Base-by-base conservation (phyloP, 202 grass and related monocot species). In the Bolboschoenoplectus hybrid region DNA sequence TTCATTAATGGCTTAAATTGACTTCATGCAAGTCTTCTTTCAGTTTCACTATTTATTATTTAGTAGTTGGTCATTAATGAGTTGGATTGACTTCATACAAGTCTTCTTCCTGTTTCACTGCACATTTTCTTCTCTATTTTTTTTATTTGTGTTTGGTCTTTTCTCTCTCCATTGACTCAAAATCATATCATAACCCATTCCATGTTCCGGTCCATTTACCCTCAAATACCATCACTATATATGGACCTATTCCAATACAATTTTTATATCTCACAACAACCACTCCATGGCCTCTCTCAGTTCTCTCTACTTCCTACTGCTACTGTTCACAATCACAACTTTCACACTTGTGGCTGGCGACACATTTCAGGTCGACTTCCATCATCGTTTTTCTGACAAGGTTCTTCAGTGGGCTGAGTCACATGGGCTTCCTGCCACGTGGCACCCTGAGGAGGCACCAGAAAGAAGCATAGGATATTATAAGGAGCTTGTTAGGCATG, bases 371-470 rank as follows among this genome's bases (percentile, higher is more conserved):
- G 19, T 97, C 81, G 87, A 97, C 32, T 73, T 95, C 76, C 93
- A 97, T 86, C 95, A 97, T 69, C 88, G 85, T 0, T 93, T 87
- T 35, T 97, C 95, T 49, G 46, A 87, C 58, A 84, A 85, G 20
- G 91, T 97, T 17, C 87, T 78, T 32, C 85, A 36, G 13, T 97
- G 95, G 95, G 87, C 89, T 4, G 88, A 90, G 84, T 84, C 63
- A 3, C 89, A 87, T 3, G 88, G 87, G 9, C 73, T 84, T 76
- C 83, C 79, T 38, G 86, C 67, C 3, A 78, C 62, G n/a, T 74
- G 44, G 77, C 88, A 85, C 86, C 88, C 87, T 0, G 41, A 67
- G 0, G 51, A 51, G 5, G 95, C 67, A 8, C 64, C 36, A 7
- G 20, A 76, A 13, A 85, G 89, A 69, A 63, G 89, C 60, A 88